Evolutionary conservation across 768 basidiomycete species (phyloP), one percentile per base, ranked within the genome.

Genomic region (Russula ochroleuca): DNA sequence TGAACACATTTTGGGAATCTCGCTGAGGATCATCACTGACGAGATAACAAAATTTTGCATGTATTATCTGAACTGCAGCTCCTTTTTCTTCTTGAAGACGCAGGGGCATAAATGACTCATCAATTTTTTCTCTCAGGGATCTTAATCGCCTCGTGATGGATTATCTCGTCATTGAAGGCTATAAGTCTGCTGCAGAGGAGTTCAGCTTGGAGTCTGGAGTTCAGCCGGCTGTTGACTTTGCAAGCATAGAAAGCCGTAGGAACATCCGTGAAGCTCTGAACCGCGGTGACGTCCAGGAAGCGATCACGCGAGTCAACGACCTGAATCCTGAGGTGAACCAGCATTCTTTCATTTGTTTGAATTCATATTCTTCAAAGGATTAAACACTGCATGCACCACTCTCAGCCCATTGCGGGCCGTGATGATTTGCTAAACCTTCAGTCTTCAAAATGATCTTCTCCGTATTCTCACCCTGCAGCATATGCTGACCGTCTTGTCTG

Each of bases 301-400:
- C 97, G 25, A 96, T 98, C 63, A 86, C 89, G n/a, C 80, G 89
- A 47, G 92, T 97, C 43, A 98, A 98, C 70, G 96, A 98, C 74
- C 75, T 98, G 69, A 93, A 98, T 73, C 92, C 94, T 33, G 95
- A 98, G 87, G 97, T 98, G 77, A 78, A 92, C 75, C 37, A 14
- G 70, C 41, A 38, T 53, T 41, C 57, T 33, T 33, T 37, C 57
- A 35, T 50, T 66, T 45, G 45, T 33, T 33, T 43, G 0, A 37
- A 28, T 23, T 23, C 54, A 14, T 47, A 45, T 57, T 47, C 69
- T 52, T 48, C 50, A 91, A n/a, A n/a, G 79, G 94, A 96, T 96
- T 94, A 88, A 78, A 92, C 70, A 71, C 74, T 88, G 90, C 92
- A 97, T 97, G 95, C 94, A 97, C 95, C 94, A 96, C 93, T 87